Evolutionary conservation across 345 rosid species (phyloP).

Genomic region (Mallotus nudiflorus): DNA sequence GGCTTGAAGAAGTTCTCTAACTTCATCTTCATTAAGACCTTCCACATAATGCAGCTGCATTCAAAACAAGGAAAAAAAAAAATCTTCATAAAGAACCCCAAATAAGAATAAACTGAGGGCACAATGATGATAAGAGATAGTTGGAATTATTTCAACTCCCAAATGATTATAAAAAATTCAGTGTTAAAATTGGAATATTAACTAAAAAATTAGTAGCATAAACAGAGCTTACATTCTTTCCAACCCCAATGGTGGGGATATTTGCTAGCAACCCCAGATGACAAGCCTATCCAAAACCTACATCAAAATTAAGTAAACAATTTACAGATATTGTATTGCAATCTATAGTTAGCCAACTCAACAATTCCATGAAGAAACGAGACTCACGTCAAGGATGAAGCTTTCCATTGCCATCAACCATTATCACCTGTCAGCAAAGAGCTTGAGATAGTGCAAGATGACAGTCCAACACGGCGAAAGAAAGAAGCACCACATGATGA

Average conservation of each 20-base stretch:
- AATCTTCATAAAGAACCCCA: not conserved
- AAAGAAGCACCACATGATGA: too few species aligned
- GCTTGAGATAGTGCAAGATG: not conserved
- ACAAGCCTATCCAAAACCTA: constrained; percentile 92
- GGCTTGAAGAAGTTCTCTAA: constrained; percentile 52
- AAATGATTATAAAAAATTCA: too few species aligned
- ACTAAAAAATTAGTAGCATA: not conserved
- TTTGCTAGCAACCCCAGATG: constrained; percentile 82
- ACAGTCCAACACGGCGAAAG: not conserved
- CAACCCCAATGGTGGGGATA: constrained; percentile 77
- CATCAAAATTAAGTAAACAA: constrained; percentile 4
- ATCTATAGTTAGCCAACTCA: too few species aligned
- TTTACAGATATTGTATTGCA: too few species aligned
- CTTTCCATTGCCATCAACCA: constrained; percentile 13
- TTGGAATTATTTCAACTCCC: too few species aligned
- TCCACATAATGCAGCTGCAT: constrained; percentile 85
- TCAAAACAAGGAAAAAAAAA: not conserved
- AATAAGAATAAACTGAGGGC: too few species aligned
- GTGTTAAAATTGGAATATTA: too few species aligned
- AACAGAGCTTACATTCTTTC: constrained; percentile 60
- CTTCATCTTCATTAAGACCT: constrained; percentile 64
- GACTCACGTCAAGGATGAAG: constrained; percentile 28
- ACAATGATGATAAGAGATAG: too few species aligned
- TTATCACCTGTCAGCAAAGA: constrained; percentile 1
- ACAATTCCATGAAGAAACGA: not conserved